phyloP scores from a whole-genome alignment of 129 eudicot species.

The Mikania micrantha region DNA sequence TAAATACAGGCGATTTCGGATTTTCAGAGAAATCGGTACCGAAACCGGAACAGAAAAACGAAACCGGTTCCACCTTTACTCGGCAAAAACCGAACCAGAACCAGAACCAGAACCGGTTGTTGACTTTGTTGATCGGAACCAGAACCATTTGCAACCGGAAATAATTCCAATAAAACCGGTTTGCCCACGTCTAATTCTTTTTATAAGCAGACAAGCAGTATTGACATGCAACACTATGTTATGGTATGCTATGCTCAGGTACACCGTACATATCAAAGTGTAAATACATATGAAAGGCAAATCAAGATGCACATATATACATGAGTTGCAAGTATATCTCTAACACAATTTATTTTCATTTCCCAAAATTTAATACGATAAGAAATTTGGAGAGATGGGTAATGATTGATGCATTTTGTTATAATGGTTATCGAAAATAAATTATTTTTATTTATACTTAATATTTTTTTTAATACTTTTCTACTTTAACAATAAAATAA shows the following conservation, averaged over 20 bases:
- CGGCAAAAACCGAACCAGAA: no score
- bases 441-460: not conserved
- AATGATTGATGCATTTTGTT: slow-evolving; percentile 4
- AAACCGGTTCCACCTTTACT: no score
- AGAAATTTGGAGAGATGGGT: slow-evolving; percentile 16
- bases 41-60: no score
- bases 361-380: slow-evolving; percentile 4
- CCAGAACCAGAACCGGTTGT: no score
- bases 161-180: no score
- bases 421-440: not conserved
- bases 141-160: no score
- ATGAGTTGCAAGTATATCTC: slow-evolving; percentile 11
- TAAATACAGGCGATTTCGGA: no score
- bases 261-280: slow-evolving; percentile 19
- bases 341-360: slow-evolving; percentile 3
- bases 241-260: not conserved
- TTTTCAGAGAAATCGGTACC: no score
- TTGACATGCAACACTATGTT: not conserved
- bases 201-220: not conserved
- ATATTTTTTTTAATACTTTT: not conserved
- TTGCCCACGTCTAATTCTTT: not conserved
- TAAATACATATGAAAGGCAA: slow-evolving; percentile 6
- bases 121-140: no score
- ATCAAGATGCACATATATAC: slow-evolving; percentile 8
- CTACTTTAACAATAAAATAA: no score